Percentiles rank a stretch among this genome's conserved stretches.
phyloP scores from a whole-genome alignment of 2,329 filamentous ascomycete species.

The Cercospora brassicicola region DNA sequence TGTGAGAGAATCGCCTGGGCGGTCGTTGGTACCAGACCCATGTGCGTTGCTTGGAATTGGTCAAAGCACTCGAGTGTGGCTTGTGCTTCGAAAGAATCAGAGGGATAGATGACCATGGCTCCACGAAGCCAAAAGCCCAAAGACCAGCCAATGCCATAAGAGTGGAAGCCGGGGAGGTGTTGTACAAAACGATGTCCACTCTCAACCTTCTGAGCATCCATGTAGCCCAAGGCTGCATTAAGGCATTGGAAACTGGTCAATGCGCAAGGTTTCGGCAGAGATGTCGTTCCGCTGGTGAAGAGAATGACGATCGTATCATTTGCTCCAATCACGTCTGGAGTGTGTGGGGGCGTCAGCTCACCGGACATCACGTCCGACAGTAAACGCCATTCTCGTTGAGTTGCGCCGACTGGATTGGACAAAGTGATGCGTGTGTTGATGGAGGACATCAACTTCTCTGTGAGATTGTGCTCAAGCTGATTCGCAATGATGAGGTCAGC shows the following conservation, averaged over 20 bases:
- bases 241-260: slow-evolving; percentile 42
- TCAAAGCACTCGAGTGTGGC: slow-evolving; percentile 39
- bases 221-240: slow-evolving; percentile 41
- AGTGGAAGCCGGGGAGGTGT: slow-evolving; percentile 38
- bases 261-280: slow-evolving; percentile 49
- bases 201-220: slow-evolving; percentile 33
- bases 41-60: slow-evolving; percentile 37
- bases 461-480: slow-evolving; percentile 34
- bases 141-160: slow-evolving; percentile 37
- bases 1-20: slow-evolving; percentile 37
- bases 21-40: slow-evolving; percentile 39
- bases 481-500: slow-evolving; percentile 32
- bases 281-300: slow-evolving; percentile 55
- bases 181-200: slow-evolving; percentile 35
- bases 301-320: slow-evolving; percentile 44
- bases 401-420: slow-evolving; percentile 23
- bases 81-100: slow-evolving; percentile 37
- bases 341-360: slow-evolving; percentile 36
- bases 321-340: slow-evolving; percentile 34
- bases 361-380: slow-evolving; percentile 36
- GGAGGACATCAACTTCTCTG: slow-evolving; percentile 29
- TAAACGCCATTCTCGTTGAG: slow-evolving; percentile 29
- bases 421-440: slow-evolving; percentile 32
- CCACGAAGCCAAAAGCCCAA: slow-evolving; percentile 35
- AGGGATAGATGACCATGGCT: slow-evolving; percentile 35